phyloP scores from a whole-genome alignment of 306 rosid genomes.

The Lablab purpureus region DNA sequence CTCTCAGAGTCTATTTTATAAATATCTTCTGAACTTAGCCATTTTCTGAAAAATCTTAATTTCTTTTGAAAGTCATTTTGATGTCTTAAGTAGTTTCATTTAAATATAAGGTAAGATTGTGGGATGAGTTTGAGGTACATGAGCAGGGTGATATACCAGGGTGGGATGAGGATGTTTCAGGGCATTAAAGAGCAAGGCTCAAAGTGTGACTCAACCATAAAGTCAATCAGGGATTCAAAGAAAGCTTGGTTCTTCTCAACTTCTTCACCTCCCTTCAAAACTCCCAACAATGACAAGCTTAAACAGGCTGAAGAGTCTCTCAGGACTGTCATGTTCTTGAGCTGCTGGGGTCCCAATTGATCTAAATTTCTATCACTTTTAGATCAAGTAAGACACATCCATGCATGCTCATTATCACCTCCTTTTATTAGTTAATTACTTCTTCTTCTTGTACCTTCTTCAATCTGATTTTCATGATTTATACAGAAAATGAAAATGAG shows the following conservation, averaged over 20 bases:
- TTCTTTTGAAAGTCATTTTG: no score
- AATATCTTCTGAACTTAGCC: background rate
- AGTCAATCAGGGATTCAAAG: slow-evolving; percentile 60
- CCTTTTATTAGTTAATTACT: no score
- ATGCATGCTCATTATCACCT: no score
- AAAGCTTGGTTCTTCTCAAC: slow-evolving; percentile 49
- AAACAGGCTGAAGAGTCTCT: slow-evolving; percentile 77
- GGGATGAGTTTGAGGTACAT: slow-evolving; percentile 64
- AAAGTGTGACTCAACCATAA: slow-evolving; percentile 56
- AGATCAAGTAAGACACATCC: no score
- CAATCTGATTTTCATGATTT: no score
- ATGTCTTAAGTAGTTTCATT: no score
- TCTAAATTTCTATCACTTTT: background rate
- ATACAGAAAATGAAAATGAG: no score
- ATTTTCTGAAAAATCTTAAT: background rate
- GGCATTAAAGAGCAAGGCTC: slow-evolving; percentile 64
- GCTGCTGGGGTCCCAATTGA: slow-evolving; percentile 81
- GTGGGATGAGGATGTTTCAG: slow-evolving; percentile 47
- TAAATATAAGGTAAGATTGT: no score
- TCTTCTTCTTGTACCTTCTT: no score
- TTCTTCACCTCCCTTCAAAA: slow-evolving; percentile 40
- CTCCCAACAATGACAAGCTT: slow-evolving; percentile 42
- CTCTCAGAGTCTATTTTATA: background rate
- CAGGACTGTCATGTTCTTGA: slow-evolving; percentile 77
- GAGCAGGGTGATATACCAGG: slow-evolving; percentile 51